Evolutionary conservation across 208 protist genomes (phyloP).

Genomic region (Phytomonas sp.): DNA sequence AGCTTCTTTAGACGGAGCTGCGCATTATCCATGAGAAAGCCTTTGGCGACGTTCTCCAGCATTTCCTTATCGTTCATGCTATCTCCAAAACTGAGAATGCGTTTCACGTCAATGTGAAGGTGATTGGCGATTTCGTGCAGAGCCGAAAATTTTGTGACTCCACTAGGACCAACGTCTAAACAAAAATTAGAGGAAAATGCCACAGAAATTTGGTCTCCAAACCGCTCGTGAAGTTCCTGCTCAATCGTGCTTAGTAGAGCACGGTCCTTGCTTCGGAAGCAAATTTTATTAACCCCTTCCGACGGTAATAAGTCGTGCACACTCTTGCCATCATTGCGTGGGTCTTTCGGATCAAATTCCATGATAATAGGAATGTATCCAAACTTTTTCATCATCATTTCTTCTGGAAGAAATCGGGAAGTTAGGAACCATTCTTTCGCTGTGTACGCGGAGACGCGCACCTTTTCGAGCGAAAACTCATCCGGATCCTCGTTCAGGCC

Average conservation of each 20-base stretch:
- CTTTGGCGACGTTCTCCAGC: slow-evolving; percentile 27
- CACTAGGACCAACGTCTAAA: slow-evolving; percentile 48
- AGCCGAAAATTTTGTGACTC: slow-evolving; percentile 48
- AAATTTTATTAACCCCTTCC: slow-evolving; percentile 56
- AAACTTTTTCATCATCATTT: slow-evolving; percentile 48
- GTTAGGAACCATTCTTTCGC: slow-evolving; percentile 45
- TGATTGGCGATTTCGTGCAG: slow-evolving; percentile 29
- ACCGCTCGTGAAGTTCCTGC: slow-evolving; percentile 23
- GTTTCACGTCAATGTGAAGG: background rate
- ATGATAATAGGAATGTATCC: slow-evolving; percentile 36
- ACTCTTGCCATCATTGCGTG: slow-evolving; percentile 16
- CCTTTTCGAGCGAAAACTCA: slow-evolving; percentile 9
- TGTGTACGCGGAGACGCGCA: slow-evolving; percentile 39
- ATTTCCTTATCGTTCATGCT: slow-evolving; percentile 64
- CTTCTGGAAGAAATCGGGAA: slow-evolving; percentile 15
- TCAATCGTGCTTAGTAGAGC: slow-evolving; percentile 33
- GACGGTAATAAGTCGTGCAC: slow-evolving; percentile 43
- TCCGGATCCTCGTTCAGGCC: slow-evolving; percentile 16
- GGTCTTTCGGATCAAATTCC: slow-evolving; percentile 20
- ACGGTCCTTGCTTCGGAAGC: slow-evolving; percentile 38
- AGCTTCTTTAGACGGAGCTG: slow-evolving; percentile 31
- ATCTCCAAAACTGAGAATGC: slow-evolving; percentile 32
- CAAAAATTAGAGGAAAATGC: slow-evolving; percentile 47
- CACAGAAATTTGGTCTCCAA: slow-evolving; percentile 32
- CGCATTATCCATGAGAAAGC: slow-evolving; percentile 47